Evolutionary conservation across 2,329 filamentous ascomycete genomes (phyloP), one percentile per base, ranked within the genome.

Genomic region (Sphaceloma murrayae): DNA sequence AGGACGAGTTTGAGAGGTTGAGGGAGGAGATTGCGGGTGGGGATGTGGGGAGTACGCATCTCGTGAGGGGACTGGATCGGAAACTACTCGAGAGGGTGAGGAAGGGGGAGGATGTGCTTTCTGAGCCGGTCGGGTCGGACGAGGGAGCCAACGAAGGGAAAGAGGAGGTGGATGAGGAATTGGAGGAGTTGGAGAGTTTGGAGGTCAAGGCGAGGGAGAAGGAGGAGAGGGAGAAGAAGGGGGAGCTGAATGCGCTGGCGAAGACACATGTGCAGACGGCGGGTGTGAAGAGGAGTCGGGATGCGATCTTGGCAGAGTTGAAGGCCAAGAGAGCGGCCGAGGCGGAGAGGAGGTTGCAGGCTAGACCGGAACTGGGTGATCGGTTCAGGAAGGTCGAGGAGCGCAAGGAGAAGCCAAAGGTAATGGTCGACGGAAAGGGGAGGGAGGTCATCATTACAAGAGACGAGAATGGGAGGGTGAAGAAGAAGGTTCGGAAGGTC

Each of bases 11-110:
- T 59, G 80, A 89, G 54, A 78, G 74, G 54, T 62, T 89, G 30
- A 71, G 82, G 24, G 75, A 75, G 50, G 75, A 93, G 53, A 85
- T 95, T 45, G 69, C 85, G 1, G 88, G 87, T 3, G 89, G 88
- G 5, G 83, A 94, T 59, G 64, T 88, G 16, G 69, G 69, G 10
- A 85, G 78, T 54, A 94, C 87, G 10, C 86, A 94, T 69, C 65
- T 95, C 52, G 81, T 96, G 36, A 96, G 95, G 59, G 91, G 91
- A 0, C 65, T 98, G 39, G 91, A 98, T 63, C 83, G 86, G 59
- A 82, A 83, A 60, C 67, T 96, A 9, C 67, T 88, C 19, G 76
- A 83, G 60, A 72, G 79, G 52, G 72, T 83, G 48, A 73, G 74
- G 48, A 73, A 72, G 45, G 84, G 82, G 30, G 83, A 87, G 59